Percentiles rank a stretch among this genome's conserved stretches.
These are phyloP conservation scores for Phytophthora tentaculata DNA, from an alignment of 352 stramenopile genomes.

Conservation along the genomic window DNA sequence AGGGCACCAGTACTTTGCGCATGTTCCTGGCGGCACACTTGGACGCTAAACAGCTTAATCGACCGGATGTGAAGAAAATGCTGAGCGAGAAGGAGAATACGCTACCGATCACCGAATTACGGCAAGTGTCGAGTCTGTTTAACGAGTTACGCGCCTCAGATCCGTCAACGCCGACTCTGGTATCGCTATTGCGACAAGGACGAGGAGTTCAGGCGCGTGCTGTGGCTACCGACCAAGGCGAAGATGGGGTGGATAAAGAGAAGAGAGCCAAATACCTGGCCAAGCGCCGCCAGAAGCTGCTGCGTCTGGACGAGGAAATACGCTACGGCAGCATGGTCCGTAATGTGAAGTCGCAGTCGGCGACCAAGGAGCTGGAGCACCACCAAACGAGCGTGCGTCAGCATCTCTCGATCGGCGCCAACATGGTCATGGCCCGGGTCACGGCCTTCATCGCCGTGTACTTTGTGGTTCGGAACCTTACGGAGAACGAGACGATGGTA, in stretches of 20 bases:
- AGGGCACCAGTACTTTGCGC: slow-evolving; percentile 28
- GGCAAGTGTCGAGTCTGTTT: slow-evolving; percentile 32
- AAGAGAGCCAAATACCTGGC: slow-evolving; percentile 47
- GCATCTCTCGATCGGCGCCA: slow-evolving; percentile 83
- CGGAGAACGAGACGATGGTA: slow-evolving; percentile 81
- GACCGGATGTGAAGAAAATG: slow-evolving; percentile 26
- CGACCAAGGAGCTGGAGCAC: slow-evolving; percentile 50
- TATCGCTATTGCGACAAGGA: slow-evolving; percentile 33
- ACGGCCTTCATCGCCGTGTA: slow-evolving; percentile 85
- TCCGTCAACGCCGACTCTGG: slow-evolving; percentile 28
- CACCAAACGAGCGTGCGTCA: slow-evolving; percentile 74
- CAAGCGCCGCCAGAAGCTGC: slow-evolving; percentile 63
- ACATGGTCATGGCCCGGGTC: slow-evolving; percentile 86
- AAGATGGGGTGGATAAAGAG: slow-evolving; percentile 16
- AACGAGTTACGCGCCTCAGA: slow-evolving; percentile 26
- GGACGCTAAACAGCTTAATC: slow-evolving; percentile 5
- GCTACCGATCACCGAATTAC: slow-evolving; percentile 31
- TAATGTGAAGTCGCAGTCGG: slow-evolving; percentile 68
- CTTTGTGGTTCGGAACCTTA: slow-evolving; percentile 70
- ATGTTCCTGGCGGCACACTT: slow-evolving; percentile 40
- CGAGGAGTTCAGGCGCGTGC: slow-evolving; percentile 13
- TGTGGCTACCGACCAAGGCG: slow-evolving; percentile 4
- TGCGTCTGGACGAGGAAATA: slow-evolving; percentile 83
- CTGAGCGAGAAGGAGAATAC: slow-evolving; percentile 16
- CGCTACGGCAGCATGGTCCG: slow-evolving; percentile 75